Percentiles rank a stretch among this genome's conserved stretches.
Conservation (phyloP, 2,329 filamentous ascomycete genomes). For the Thielaviopsis ethacetica region DNA sequence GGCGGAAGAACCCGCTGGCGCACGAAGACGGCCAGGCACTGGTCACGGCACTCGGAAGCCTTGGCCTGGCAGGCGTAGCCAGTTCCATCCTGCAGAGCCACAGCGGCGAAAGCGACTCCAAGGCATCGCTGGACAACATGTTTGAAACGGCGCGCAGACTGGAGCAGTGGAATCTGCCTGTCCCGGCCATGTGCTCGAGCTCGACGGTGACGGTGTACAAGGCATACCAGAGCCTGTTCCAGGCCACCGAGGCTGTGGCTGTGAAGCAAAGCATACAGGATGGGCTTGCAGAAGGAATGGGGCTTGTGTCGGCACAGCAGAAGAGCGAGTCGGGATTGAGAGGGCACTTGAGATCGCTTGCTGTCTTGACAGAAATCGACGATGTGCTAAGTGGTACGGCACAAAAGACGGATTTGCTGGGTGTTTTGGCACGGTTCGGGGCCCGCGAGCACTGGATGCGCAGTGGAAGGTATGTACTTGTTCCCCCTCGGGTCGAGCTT, state of each 20-base stretch:
- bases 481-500: no score
- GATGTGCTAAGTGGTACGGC: constrained; percentile 45
- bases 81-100: constrained; percentile 62
- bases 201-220: constrained; percentile 60
- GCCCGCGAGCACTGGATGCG: constrained; percentile 63
- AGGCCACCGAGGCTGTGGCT: constrained; percentile 37
- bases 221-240: constrained; percentile 63
- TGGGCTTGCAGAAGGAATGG: constrained; percentile 45
- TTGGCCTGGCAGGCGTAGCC: constrained; percentile 75
- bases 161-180: constrained; percentile 82
- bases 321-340: constrained; percentile 36
- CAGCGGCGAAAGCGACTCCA: constrained; percentile 35
- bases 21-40: constrained; percentile 49
- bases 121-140: constrained; percentile 48
- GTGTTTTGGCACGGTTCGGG: constrained; percentile 46
- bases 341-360: constrained; percentile 43
- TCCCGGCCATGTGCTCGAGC: constrained; percentile 44
- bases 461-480: constrained; percentile 41
- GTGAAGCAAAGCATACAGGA: constrained; percentile 45
- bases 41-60: constrained; percentile 58
- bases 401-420: constrained; percentile 42
- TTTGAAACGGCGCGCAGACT: constrained; percentile 67
- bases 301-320: constrained; percentile 31
- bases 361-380: constrained; percentile 65
- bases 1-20: constrained; percentile 37